Evolutionary conservation across 805 yeast genomes (phyloP), one percentile per base, ranked within the genome.

Genomic region (Lipomyces kockii): DNA sequence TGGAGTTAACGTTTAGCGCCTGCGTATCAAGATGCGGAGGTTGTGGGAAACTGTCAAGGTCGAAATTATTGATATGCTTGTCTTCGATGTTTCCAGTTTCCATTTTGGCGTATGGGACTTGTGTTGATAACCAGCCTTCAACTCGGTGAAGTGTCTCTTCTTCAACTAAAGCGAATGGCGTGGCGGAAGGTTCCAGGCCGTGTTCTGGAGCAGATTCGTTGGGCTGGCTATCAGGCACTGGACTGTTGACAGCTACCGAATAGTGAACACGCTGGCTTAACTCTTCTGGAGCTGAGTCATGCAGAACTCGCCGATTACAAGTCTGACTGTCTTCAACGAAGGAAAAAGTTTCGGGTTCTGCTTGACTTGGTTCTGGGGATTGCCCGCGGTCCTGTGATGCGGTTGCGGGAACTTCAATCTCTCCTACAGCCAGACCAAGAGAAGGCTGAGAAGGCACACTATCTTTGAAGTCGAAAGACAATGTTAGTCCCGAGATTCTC

Each of bases 71-170:
- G 14, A 25, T 22, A 20, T 49, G 17, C 8, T 52, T 25, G 32
- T 2, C 55, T 2, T 52, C 34, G n/a, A 20, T 9, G 9, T 52
- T 17, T 52, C n/a, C n/a, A 8, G 27, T 14, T 49, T 49, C 53
- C 27, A 49, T 49, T 35, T 32, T 27, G 46, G 34, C 37, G 34
- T 35, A 25, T 12, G 51, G 25, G 39, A 22, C 20, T 8, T n/a
- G 25, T 17, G 61, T 12, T 17, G 63, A 35, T 22, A 60, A 17
- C 63, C 63, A 60, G 51, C 51, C 58, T 54, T 60, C 58, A 14
- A 60, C 63, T 17, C 29, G 8, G 7, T 60, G n/a, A 22, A 51
- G 6, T 29, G 59, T 52, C 22, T 49, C 20, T 8, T 49, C 39
- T 7, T 60, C 63, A 60, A 60, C 63, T 27, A 60, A 20, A 53